A percentile compares a stretch with the other conserved stretches of the same genome.
Evolutionary conservation across 768 basidiomycete species (phyloP).

Genomic region (Rhizopogon vesiculosus): DNA sequence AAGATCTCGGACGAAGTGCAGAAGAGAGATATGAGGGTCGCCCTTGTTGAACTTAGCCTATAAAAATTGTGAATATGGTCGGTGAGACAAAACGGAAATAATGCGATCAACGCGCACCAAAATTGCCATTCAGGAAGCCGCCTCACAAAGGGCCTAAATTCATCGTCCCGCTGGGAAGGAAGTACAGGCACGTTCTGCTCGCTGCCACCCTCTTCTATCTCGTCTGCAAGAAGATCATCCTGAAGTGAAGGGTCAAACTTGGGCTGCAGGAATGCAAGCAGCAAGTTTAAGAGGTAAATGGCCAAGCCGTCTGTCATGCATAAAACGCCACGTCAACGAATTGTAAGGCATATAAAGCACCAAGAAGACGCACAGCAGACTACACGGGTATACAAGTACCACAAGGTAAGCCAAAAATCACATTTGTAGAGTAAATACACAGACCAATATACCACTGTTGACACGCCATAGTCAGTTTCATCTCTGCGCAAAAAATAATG

Average conservation of each 20-base stretch:
- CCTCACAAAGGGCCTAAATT: slow-evolving; percentile 95
- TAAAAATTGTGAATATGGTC: background rate
- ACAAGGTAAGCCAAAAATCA: background rate
- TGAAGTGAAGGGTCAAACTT: slow-evolving; percentile 96
- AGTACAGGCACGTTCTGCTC: slow-evolving; percentile 49
- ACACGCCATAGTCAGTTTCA: slow-evolving; percentile 9
- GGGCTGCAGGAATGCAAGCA: slow-evolving; percentile 96
- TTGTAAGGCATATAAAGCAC: background rate
- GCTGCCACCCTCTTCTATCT: slow-evolving; percentile 91
- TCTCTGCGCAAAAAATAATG: background rate
- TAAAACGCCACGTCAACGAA: slow-evolving; percentile 4
- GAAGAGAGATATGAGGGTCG: slow-evolving; percentile 74
- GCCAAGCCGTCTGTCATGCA: slow-evolving; percentile 70
- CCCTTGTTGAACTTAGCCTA: slow-evolving; percentile 90
- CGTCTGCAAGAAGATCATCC: slow-evolving; percentile 89
- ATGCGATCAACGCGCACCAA: slow-evolving; percentile 46
- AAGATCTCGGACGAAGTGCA: slow-evolving; percentile 83
- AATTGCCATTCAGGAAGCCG: slow-evolving; percentile 96
- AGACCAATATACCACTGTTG: slow-evolving; percentile 88
- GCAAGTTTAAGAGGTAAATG: slow-evolving; percentile 93
- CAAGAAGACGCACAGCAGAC: slow-evolving; percentile 60
- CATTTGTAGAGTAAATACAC: slow-evolving; percentile 25
- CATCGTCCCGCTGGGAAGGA: slow-evolving; percentile 78
- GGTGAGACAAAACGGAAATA: background rate
- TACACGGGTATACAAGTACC: slow-evolving; percentile 15